Base-by-base conservation (phyloP, 2,329 filamentous ascomycete species). In the Capronia americana region DNA sequence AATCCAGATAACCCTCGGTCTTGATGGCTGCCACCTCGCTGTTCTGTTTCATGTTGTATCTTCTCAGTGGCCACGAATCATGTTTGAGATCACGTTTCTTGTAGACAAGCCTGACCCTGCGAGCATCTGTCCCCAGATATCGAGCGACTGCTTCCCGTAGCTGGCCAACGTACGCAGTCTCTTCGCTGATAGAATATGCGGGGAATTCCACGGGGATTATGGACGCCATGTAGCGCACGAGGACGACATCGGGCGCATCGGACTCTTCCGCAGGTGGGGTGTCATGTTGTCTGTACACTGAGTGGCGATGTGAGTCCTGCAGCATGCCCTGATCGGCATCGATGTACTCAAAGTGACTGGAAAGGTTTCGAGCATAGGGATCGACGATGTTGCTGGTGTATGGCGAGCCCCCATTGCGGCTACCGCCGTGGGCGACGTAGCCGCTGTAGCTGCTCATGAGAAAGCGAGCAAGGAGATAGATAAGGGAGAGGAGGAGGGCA, bases 161-260 rank as follows among this genome's bases (percentile, higher is more conserved):
- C 20, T 80, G 75, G 30, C 78, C 77, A 34, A 83, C 76, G 28
- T 75, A 80, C 54, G 82, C 71, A 17, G 72, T 71, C 8, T 79
- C 80, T 67, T 83, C 81, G 61, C 78, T 79, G 72, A 84, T 83
- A 8, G 81, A 77, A 69, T 80, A 84, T 24, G 81, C 76, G 4
- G 76, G 77, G 71, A 83, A 83, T 57, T 78, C 76, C 38, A 83
- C 73, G 12, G 78, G 76, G 69, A 82, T 80, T 30, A 76, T 77
- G 41, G 75, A 75, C 58, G 76, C 76, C 60, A 77, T 79, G 70
- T 82, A 79, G 62, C 77, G 78, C 46, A 83, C 75, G 32, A 79
- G 72, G 53, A 83, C 75, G 41, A 79, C 75, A 72, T 83, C 81
- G 0, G 81, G 81, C 28, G 74, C 76, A 28, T 73, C 69, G 5